Evolutionary conservation across 371 early-diverging fungal genomes (phyloP).

Genomic region (Blastocladiella emersonii): DNA sequence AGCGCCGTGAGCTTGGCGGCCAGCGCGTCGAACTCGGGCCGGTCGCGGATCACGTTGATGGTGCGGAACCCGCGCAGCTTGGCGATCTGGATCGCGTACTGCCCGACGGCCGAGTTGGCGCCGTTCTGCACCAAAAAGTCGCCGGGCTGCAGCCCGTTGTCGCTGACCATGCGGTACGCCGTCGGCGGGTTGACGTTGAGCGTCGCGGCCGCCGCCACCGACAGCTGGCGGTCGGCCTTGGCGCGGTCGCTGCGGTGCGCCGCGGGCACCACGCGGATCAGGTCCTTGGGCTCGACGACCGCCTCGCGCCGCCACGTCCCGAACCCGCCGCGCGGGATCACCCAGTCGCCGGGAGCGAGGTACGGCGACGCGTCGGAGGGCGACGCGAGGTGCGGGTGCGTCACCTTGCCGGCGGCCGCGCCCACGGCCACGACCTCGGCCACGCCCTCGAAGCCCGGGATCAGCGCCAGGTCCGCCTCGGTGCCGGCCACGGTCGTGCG

Average conservation of each 20-base stretch:
- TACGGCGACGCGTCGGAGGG: no score
- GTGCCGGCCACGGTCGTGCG: slow-evolving; percentile 15
- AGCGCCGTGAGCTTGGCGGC: neutral
- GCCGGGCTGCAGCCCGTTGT: slow-evolving; percentile 58
- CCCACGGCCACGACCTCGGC: slow-evolving; percentile 54
- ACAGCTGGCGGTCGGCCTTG: neutral
- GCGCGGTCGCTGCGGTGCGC: no score
- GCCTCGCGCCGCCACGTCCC: slow-evolving; percentile 82
- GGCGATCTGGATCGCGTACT: slow-evolving; percentile 84
- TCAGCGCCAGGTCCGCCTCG: slow-evolving; percentile 13
- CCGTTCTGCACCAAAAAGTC: slow-evolving; percentile 88
- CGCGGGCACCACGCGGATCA: slow-evolving; percentile 26
- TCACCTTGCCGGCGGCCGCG: slow-evolving; percentile 16
- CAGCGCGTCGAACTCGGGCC: slow-evolving; percentile 11
- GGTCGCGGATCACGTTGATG: slow-evolving; percentile 75
- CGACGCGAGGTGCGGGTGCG: slow-evolving; percentile 4
- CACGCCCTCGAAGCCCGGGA: slow-evolving; percentile 80
- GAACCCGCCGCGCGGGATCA: slow-evolving; percentile 52
- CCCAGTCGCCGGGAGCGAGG: slow-evolving; percentile 49
- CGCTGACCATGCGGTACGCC: slow-evolving; percentile 80
- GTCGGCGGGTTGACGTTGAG: slow-evolving; percentile 77
- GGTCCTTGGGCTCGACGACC: slow-evolving; percentile 20
- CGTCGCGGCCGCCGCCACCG: slow-evolving; percentile 34
- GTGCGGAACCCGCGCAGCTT: slow-evolving; percentile 60
- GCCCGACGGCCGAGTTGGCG: slow-evolving; percentile 89